Evolutionary conservation across 106 monocot species (phyloP).

Genomic region (Posidonia australis): DNA sequence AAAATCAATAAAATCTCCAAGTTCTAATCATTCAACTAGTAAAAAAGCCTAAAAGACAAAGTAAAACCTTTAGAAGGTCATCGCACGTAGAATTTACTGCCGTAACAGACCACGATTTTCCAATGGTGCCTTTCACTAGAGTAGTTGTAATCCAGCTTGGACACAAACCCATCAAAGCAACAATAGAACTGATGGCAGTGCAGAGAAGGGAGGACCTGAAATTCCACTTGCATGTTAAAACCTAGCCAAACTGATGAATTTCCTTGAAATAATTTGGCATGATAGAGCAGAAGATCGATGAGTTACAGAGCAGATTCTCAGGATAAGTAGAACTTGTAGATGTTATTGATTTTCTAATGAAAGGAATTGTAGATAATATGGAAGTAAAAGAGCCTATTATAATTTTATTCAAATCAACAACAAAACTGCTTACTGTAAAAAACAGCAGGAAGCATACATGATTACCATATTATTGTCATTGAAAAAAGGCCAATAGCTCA

Average conservation of each 20-base stretch:
- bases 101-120: constrained; percentile 54
- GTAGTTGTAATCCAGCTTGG: constrained; percentile 25
- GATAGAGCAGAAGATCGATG: too few species aligned
- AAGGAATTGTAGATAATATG: too few species aligned
- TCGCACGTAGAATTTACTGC: constrained; percentile 67
- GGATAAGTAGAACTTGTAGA: too few species aligned
- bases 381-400: too few species aligned
- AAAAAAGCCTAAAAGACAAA: not conserved
- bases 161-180: constrained; percentile 45
- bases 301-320: too few species aligned
- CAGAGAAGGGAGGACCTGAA: constrained; percentile 60
- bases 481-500: too few species aligned
- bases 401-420: too few species aligned
- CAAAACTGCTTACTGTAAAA: too few species aligned
- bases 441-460: too few species aligned
- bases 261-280: too few species aligned
- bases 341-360: too few species aligned
- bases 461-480: too few species aligned
- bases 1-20: not conserved
- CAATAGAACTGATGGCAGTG: constrained; percentile 36
- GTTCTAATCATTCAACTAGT: not conserved
- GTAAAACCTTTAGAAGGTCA: constrained; percentile 50
- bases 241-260: not conserved
- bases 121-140: constrained; percentile 47
- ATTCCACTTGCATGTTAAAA: not conserved